Evolutionary conservation across 129 eudicot genomes (phyloP).

Genomic region (Saposhnikovia divaricata): DNA sequence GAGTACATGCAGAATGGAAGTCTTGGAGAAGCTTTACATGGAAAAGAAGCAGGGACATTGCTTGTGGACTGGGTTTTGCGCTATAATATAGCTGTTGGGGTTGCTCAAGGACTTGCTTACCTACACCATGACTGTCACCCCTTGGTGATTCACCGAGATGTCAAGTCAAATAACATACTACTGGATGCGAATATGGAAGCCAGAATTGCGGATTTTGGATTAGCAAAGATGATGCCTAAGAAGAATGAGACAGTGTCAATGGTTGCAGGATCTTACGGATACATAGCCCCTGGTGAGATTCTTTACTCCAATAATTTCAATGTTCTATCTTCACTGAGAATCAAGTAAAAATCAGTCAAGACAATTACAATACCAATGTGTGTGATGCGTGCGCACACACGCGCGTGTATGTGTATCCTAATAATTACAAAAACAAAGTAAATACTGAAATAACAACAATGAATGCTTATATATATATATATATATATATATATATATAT

Average conservation of each 20-base stretch:
- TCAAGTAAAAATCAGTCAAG: neutral
- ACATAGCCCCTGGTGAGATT: slow-evolving; percentile 87
- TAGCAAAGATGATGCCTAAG: slow-evolving; percentile 71
- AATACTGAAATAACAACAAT: neutral
- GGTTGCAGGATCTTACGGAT: slow-evolving; percentile 94
- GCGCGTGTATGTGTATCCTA: neutral
- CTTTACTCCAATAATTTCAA: neutral
- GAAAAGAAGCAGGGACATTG: slow-evolving; percentile 44
- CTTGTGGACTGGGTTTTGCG: slow-evolving; percentile 84
- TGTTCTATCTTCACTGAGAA: neutral
- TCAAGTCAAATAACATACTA: slow-evolving; percentile 78
- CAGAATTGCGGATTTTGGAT: slow-evolving; percentile 75
- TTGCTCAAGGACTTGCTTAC: slow-evolving; percentile 85
- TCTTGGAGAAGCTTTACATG: slow-evolving; percentile 81
- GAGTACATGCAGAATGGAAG: slow-evolving; percentile 87
- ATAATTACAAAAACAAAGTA: neutral
- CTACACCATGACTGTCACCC: slow-evolving; percentile 91
- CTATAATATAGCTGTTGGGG: slow-evolving; percentile 86
- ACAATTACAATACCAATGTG: neutral
- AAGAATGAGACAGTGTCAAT: slow-evolving; percentile 77
- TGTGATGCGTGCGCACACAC: neutral
- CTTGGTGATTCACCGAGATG: slow-evolving; percentile 74
- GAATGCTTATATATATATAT: neutral
- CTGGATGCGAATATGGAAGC: slow-evolving; percentile 78
- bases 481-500: too few species aligned